phyloP scores from a whole-genome alignment of 257 asterid genomes.

The Lycium ferocissimum region DNA sequence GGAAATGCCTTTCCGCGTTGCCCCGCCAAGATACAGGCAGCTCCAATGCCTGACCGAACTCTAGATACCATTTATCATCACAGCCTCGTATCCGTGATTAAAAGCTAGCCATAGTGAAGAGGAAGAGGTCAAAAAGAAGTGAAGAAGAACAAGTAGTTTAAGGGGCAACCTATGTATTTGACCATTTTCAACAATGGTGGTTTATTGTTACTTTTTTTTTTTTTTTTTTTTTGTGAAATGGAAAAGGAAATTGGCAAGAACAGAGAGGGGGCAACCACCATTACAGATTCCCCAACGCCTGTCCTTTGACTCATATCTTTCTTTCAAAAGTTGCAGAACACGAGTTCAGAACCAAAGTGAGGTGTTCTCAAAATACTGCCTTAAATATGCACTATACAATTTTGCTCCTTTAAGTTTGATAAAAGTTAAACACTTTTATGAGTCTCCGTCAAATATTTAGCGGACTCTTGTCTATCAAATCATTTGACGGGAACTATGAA shows the following conservation, averaged over 20 bases:
- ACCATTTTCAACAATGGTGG: slow-evolving; percentile 2
- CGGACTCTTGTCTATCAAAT: too few relatives aligned
- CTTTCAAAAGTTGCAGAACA: neutral
- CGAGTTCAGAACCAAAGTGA: too few relatives aligned
- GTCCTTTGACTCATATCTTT: slow-evolving; percentile 8
- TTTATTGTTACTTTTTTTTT: neutral
- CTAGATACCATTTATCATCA: neutral
- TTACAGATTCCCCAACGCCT: neutral
- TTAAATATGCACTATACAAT: too few relatives aligned
- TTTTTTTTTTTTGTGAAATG: neutral
- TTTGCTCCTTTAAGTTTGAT: too few relatives aligned
- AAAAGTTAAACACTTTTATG: too few relatives aligned
- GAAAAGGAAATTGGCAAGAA: neutral
- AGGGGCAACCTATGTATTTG: neutral
- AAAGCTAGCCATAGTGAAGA: too few relatives aligned
- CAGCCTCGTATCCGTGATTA: too few relatives aligned
- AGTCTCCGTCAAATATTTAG: too few relatives aligned
- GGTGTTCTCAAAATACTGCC: too few relatives aligned
- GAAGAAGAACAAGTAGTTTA: too few relatives aligned
- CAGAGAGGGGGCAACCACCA: slow-evolving; percentile 14
- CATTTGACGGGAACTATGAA: neutral
- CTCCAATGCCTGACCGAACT: neutral
- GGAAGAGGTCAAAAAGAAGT: too few relatives aligned
- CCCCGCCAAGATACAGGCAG: slow-evolving; percentile 8
- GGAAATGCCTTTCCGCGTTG: neutral